Base-by-base conservation (phyloP, 2,329 filamentous ascomycete genomes). In the Hypoxylon sp. region DNA sequence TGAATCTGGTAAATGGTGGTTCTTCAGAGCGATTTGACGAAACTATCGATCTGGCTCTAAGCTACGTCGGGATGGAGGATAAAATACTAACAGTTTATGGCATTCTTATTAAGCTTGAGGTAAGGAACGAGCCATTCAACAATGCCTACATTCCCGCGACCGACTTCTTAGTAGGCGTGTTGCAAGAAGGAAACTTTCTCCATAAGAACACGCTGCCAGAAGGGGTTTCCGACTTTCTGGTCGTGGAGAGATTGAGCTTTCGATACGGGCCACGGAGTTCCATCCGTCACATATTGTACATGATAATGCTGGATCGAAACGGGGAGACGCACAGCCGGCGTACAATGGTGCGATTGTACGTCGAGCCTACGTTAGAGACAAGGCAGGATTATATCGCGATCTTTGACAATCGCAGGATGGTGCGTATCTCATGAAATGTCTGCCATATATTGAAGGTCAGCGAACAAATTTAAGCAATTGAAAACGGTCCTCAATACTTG, bases 171-270 rank as follows among this genome's bases (percentile, higher is more conserved):
- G 6, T 59, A 18, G 55, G 55, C 5, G 12, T 45, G 5, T 26
- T 59, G 2, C 36, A 33, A n/a, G 55, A 58, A 18, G 26, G 55
- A 12, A 59, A 52, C 32, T 52, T 59, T 30, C 46, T 59, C 36
- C 56, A 52, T 20, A 59, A 59, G 38, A 52, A 52, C 28, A 59
- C 48, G 24, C 16, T 51, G 12, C 28, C 40, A 1, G 7, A 18
- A 11, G 48, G 48, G 3, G 24, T 32, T 36, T 52, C 51, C 26
- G 33, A 50, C 9, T 51, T 58, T 6, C 36, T 30, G 11, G 26
- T 33, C 6, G 16, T 44, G 8, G 55, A 44, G 16, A 58, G 45
- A 16, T 33, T 46, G 4, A 24, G 30, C 22, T 48, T 53, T 40
- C 49, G 48, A 30, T 46, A 40, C 30, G n/a, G 40, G 8, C 40